phyloP scores from a whole-genome alignment of 768 basidiomycete genomes.

The Calvatia gigantea region DNA sequence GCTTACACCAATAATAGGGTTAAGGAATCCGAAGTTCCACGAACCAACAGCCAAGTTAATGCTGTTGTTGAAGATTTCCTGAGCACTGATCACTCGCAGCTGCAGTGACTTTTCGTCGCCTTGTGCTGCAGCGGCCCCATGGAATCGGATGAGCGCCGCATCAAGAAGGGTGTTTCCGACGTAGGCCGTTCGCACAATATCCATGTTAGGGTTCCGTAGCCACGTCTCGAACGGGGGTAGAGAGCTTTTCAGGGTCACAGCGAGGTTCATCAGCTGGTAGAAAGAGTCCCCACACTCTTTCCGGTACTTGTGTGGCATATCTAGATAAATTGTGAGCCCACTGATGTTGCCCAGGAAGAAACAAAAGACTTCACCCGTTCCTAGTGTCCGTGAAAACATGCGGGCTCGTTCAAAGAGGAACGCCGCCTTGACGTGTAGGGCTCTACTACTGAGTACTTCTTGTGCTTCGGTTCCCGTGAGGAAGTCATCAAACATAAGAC shows the following conservation, averaged over 20 bases:
- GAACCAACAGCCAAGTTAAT: neutral
- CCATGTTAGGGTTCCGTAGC: slow-evolving; percentile 1
- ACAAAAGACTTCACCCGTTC: neutral
- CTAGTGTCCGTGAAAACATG: neutral
- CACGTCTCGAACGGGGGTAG: slow-evolving; percentile 8
- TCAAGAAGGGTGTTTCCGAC: slow-evolving; percentile 3
- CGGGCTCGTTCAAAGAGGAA: slow-evolving; percentile 8
- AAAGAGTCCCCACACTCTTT: neutral
- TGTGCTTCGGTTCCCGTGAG: neutral
- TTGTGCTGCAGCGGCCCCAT: neutral
- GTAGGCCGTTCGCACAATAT: slow-evolving; percentile 6
- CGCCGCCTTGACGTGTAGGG: slow-evolving; percentile 4
- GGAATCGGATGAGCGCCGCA: slow-evolving; percentile 5
- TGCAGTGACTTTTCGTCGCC: slow-evolving; percentile 5
- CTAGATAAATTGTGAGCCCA: neutral
- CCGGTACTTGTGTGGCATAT: neutral
- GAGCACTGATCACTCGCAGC: slow-evolving; percentile 1
- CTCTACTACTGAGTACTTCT: neutral
- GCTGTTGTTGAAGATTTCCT: slow-evolving; percentile 6
- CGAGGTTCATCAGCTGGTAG: neutral
- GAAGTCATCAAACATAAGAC: neutral
- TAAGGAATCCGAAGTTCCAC: slow-evolving; percentile 9
- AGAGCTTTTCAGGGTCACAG: slow-evolving; percentile 1
- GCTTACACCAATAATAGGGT: slow-evolving; percentile 8
- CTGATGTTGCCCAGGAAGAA: neutral